Base-by-base conservation (phyloP, 2,329 filamentous ascomycete species). In the Pseudocercospora vitis region DNA sequence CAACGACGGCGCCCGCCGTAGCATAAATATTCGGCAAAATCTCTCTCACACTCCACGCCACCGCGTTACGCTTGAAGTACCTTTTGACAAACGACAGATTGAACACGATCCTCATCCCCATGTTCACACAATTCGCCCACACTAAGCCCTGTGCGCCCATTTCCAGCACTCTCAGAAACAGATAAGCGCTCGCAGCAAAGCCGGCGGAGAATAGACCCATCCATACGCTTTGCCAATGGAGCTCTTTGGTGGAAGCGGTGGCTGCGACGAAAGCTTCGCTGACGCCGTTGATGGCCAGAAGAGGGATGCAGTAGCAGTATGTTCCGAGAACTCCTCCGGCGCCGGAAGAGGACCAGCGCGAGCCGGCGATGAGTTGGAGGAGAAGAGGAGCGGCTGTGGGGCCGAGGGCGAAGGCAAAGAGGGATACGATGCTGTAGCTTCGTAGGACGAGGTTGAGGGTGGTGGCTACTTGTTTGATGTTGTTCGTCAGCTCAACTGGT, bases 261-360 rank as follows among this genome's bases (percentile, higher is more conserved):
- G 89, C 90, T 0, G 91, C 86, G 12, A 97, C 91, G 64, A 99
- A 97, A 0, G 91, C 89, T 73, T 99, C 94, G 1, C 87, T 84
- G 18, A 97, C 83, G 48, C 94, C 94, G 67, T 99, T 99, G 64
- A 95, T 75, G 2, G 92, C 94, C 3, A 97, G 80, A 21, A 97
- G 84, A 0, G 94, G 94, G 55, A 99, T 89, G 74, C 96, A 97
- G 71, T 90, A 91, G 74, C 89, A 91, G 72, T 96, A 99, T 0
- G 80, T 81, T 0, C 86, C 84, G 5, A 99, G 79, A 3, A 94
- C 86, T 7, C 79, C 71, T 4, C 86, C 85, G 0, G 91, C 89
- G 37, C 87, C 87, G 0, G 86, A 85, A 3, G 77, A 78, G 0
- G 83, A 78, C 94, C 94, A 99, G 52, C 80, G 81, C 0, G 79